Evolutionary conservation across 202 grass and related monocot species (phyloP).

Genomic region (Setaria italica): DNA sequence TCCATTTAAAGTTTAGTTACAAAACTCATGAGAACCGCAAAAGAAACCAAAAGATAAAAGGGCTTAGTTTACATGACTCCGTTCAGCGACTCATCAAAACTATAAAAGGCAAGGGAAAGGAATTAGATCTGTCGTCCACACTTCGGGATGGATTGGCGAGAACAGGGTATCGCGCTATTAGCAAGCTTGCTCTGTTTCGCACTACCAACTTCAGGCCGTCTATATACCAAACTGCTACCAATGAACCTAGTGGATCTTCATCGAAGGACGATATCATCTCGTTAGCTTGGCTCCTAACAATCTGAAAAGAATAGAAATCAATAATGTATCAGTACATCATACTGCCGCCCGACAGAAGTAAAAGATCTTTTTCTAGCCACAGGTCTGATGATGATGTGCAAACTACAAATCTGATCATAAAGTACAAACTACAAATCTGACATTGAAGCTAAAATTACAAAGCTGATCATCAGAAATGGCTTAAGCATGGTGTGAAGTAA

Average conservation of each 20-base stretch:
- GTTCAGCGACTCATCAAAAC: not conserved
- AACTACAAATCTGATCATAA: too few species aligned
- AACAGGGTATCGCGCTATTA: constrained; percentile 9
- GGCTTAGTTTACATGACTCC: not conserved
- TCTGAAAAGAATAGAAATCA: constrained; percentile 40
- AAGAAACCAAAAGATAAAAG: not conserved
- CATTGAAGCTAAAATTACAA: not conserved
- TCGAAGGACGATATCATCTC: constrained; percentile 12
- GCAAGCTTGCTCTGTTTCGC: not conserved
- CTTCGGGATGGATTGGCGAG: not conserved
- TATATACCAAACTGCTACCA: constrained; percentile 30
- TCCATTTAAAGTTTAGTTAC: constrained; percentile 24
- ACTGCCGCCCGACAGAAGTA: not conserved
- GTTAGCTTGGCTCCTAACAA: constrained; percentile 38
- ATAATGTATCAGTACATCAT: not conserved
- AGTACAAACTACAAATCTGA: not conserved
- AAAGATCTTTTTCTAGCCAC: not conserved
- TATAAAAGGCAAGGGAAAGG: not conserved
- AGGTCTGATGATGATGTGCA: not conserved
- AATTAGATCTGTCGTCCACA: not conserved
- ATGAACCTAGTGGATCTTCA: constrained; percentile 39
- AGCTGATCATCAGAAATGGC: not conserved
- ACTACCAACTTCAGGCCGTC: constrained; percentile 8
- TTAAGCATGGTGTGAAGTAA: not conserved
- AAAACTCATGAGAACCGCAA: not conserved